phyloP scores from a whole-genome alignment of 805 yeast genomes.

The Saturnispora zaruensis region DNA sequence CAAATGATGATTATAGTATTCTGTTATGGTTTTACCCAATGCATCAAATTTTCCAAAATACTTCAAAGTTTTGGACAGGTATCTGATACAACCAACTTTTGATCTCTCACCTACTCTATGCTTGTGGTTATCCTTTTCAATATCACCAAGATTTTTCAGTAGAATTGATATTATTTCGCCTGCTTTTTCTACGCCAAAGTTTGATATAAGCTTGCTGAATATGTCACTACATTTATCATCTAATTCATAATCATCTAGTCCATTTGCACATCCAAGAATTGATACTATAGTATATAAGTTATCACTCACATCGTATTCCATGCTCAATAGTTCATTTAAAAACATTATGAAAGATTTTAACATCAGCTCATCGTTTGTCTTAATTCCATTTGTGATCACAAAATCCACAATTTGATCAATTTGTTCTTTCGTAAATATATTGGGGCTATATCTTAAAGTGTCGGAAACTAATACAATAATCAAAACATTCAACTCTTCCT shows the following conservation, averaged over 20 bases:
- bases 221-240: conserved; percentile 6
- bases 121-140: conserved; percentile 1
- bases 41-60: conserved; percentile 9
- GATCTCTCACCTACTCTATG: conserved; percentile 11
- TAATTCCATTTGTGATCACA: neutral
- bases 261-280: conserved; percentile 13
- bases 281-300: conserved; percentile 8
- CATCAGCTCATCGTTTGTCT: conserved; percentile 4
- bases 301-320: neutral
- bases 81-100: conserved; percentile 17
- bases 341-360: conserved; percentile 8
- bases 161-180: conserved; percentile 11
- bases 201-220: conserved; percentile 12
- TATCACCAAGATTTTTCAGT: conserved; percentile 17
- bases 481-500: conserved; percentile 12
- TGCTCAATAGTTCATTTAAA: neutral
- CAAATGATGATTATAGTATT: conserved; percentile 15
- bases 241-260: conserved; percentile 6
- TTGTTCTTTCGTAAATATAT: conserved; percentile 3
- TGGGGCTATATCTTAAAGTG: conserved; percentile 15
- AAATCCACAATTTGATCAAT: neutral
- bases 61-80: conserved; percentile 13
- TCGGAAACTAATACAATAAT: conserved; percentile 14
- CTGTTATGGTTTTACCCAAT: conserved; percentile 13
- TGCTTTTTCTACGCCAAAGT: conserved; percentile 12